A percentile compares a stretch with the other conserved stretches of the same genome.
Conservation (phyloP, 805 yeast species). For the Yarrowia porcina region DNA sequence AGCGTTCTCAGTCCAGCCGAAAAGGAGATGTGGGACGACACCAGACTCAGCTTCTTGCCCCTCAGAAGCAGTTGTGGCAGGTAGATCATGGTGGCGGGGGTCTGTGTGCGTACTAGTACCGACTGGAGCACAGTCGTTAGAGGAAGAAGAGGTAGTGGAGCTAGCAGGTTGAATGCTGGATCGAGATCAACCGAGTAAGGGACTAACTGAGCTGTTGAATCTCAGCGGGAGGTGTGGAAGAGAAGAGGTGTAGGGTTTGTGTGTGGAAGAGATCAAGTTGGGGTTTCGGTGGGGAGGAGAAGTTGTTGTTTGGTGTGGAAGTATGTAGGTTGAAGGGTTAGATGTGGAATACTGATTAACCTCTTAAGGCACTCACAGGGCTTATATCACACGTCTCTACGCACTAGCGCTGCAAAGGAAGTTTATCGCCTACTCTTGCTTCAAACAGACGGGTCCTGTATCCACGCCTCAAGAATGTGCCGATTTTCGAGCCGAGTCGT, state of each 20-base stretch:
- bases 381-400: conserved; percentile 1
- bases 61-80: conserved; percentile 8
- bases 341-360: too few relatives aligned
- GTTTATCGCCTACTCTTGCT: conserved; percentile 26
- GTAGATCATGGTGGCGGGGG: background rate
- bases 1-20: conserved; percentile 11
- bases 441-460: background rate
- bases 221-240: background rate
- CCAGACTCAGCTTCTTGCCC: conserved; percentile 5
- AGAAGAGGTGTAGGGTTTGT: background rate
- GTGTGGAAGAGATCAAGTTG: background rate
- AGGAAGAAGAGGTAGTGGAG: background rate
- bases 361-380: background rate
- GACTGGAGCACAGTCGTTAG: background rate
- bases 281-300: background rate
- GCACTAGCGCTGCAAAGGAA: conserved; percentile 1
- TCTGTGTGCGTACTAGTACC: background rate
- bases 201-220: conserved; percentile 1
- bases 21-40: conserved; percentile 10
- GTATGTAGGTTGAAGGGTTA: too few relatives aligned
- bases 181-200: background rate
- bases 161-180: conserved; percentile 5
- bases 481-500: too few relatives aligned
- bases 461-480: too few relatives aligned
- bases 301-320: too few relatives aligned